Evolutionary conservation across 768 basidiomycete species (phyloP), one percentile per base, ranked within the genome.

Genomic region (Candolleomyces efflorescens): DNA sequence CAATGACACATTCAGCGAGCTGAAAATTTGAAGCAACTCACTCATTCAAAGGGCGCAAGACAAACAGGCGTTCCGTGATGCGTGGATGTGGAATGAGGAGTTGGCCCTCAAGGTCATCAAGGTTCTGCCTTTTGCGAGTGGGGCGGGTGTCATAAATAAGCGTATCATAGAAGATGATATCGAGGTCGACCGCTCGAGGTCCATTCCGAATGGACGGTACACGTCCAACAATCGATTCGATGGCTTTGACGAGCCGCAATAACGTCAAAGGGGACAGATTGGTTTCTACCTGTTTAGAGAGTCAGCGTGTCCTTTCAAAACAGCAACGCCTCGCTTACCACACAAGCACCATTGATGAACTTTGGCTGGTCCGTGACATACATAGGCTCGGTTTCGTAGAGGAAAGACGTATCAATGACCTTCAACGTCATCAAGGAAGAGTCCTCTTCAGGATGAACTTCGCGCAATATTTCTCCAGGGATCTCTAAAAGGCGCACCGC

Each of bases 301-400:
- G 15, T 43, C 13, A 43, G 41, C 18, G 41, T 6, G 5, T 43
- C 41, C 1, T 20, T 6, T 20, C 15, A 20, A 46, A 24, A 48
- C 47, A 47, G 52, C 41, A 54, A n/a, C 12, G n/a, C 17, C 9
- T 17, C 6, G 78, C 90, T 57, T 60, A 96, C 95, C 71, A 93
- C 75, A 60, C 93, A 90, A n/a, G 91, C 92, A 62, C 91, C 90
- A 65, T 98, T 99, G 59, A 90, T 81, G 72, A 98, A 98, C 37
- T 78, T 74, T 12, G 87, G 89, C 68, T 99, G 97, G 57, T 97
- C 88, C 11, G 83, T 83, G 44, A 96, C 89, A 68, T 99, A 98
- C 97, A 99, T 98, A 0, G 97, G 92, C 11, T 87, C 79, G 18
- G 90, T 94, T 71, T 98, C 90, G 68, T 98, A 98, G 75, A 98